Conservation (phyloP, 2,329 filamentous ascomycete genomes). For the Zymoseptoria crescenta region DNA sequence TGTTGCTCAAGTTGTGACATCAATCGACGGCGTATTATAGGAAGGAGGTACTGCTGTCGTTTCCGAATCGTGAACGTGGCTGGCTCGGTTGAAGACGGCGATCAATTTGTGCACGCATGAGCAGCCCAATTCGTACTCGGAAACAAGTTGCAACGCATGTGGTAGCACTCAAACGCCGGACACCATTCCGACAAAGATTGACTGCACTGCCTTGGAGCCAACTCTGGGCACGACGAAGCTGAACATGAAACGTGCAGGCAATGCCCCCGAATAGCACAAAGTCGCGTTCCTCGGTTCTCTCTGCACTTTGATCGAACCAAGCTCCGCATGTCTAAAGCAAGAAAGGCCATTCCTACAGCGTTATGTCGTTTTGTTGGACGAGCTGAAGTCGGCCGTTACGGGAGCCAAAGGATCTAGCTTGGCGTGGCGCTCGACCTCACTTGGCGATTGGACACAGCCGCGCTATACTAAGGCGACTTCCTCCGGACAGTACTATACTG, state of each 20-base stretch:
- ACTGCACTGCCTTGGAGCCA: not conserved
- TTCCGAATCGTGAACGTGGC: not conserved
- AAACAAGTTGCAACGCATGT: not conserved
- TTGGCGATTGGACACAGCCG: not conserved
- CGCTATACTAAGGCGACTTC: too few relatives aligned
- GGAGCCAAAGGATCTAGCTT: not conserved
- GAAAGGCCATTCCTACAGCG: not conserved
- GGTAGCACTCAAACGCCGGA: not conserved
- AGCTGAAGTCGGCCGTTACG: not conserved
- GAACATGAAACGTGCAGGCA: not conserved
- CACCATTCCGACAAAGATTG: not conserved
- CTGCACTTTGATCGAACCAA: not conserved
- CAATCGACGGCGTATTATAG: not conserved
- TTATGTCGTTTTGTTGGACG: not conserved
- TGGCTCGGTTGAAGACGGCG: not conserved
- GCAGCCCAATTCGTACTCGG: not conserved
- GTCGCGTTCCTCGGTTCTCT: not conserved
- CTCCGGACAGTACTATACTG: not conserved
- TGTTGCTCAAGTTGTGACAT: not conserved
- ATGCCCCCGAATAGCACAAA: not conserved
- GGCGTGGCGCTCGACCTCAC: not conserved
- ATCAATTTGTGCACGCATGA: not conserved
- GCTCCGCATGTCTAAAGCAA: not conserved
- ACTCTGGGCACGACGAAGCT: not conserved
- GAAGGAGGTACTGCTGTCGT: not conserved